Evolutionary conservation across 129 eudicot species (phyloP), one percentile per base, ranked within the genome.

Genomic region (Helianthus tuberosus): DNA sequence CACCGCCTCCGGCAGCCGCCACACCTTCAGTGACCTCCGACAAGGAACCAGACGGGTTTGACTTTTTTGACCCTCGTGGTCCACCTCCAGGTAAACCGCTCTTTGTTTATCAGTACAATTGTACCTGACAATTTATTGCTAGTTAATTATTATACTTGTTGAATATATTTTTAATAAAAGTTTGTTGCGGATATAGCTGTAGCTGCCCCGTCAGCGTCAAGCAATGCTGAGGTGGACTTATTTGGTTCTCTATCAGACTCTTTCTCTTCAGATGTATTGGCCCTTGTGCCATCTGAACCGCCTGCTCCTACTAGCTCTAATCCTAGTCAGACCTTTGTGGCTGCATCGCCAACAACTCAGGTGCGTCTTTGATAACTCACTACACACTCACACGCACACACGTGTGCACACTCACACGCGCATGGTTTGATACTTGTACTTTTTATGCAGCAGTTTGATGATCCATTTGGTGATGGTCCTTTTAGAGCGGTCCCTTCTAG

Each of bases 1-100:
- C 83, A 14, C 86, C 83, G 23, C 23, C 23, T 8, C 12, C 83
- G 11, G 69, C 81, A 6, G 61, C 87, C n/a, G 23, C 82, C 16
- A 29, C 82, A 61, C 39, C 80, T 77, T 47, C 77, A 20, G 23
- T 20, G 23, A 20, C 0, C 23, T 20, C 23, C n/a, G 61, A 77
- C 55, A 60, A 64, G 64, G 91, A 82, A 69, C 71, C 51, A 44
- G 87, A 82, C 8, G 84, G 75, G 55, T 88, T 95, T 81, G 96
- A 91, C 78, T 91, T 85, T 10, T 95, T 95, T 78, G 96, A 95
- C 78, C 96, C 97, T 14, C 93, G 90, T 57, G 90, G 88, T 81
- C 66, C 96, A 38, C 76, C 67, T 72, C 61, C 91, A 79, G 98
- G 96, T 94, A 83, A 63, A 15, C 12, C 5, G 38, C 59, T 15